Conservation (phyloP, 2,329 filamentous ascomycete genomes). For the Ceratocystis huliohia region DNA sequence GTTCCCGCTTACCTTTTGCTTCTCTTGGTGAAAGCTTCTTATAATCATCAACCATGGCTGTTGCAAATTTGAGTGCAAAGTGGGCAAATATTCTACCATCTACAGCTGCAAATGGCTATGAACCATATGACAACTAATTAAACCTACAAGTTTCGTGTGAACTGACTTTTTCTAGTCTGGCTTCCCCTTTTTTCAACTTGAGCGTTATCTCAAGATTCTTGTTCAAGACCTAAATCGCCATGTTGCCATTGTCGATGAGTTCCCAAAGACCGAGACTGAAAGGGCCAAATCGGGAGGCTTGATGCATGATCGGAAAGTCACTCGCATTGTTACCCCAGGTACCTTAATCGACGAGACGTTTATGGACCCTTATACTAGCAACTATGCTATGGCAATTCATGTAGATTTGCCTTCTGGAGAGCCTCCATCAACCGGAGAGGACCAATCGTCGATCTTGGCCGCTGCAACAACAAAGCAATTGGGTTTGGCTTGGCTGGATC, state of each 20-base stretch:
- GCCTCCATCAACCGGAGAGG: not conserved
- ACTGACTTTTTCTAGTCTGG: constrained; percentile 48
- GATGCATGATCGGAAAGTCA: constrained; percentile 72
- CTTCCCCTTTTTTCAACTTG: constrained; percentile 85
- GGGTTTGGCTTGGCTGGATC: constrained; percentile 84
- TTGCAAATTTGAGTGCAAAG: not conserved
- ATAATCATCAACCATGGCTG: not conserved
- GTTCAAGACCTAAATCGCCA: constrained; percentile 84
- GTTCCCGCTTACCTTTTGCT: constrained; percentile 21
- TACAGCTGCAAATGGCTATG: not conserved
- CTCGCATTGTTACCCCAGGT: constrained; percentile 81
- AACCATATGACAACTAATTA: not conserved
- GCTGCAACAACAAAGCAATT: constrained; percentile 29
- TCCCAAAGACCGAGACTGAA: constrained; percentile 53
- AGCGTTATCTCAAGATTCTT: constrained; percentile 81
- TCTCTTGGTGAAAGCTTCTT: constrained; percentile 20
- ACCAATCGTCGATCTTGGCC: constrained; percentile 3
- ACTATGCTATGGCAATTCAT: constrained; percentile 77
- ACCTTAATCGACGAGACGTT: constrained; percentile 97
- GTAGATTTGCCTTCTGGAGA: constrained; percentile 26
- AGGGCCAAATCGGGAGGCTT: constrained; percentile 57
- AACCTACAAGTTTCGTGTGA: not conserved
- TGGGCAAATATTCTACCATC: not conserved
- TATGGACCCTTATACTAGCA: constrained; percentile 86
- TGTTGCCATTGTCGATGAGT: constrained; percentile 90